These are phyloP conservation scores for Aegilops umbellulata DNA, from an alignment of 176 grass and related monocot genomes.

Conservation along the genomic window DNA sequence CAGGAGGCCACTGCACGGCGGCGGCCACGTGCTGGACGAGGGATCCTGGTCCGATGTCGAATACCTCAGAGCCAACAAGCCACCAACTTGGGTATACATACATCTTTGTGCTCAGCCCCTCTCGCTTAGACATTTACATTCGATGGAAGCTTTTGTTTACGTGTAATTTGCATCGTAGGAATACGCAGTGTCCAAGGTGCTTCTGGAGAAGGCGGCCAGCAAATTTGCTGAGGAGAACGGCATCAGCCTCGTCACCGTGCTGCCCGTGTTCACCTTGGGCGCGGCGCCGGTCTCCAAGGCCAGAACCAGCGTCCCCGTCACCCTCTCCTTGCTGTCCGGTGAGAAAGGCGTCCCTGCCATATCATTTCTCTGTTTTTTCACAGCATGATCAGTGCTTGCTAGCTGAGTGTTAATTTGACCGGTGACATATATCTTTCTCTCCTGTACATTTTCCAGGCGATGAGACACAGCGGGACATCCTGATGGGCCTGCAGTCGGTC, in stretches of 20 bases:
- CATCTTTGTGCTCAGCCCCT: fast-evolving
- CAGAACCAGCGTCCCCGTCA: constrained; percentile 24
- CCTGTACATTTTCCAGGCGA: neutral
- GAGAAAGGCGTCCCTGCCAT: neutral
- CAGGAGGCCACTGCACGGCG: neutral
- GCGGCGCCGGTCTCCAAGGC: neutral
- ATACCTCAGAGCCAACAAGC: neutral
- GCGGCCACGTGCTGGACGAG: neutral
- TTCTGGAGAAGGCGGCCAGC: constrained; percentile 34
- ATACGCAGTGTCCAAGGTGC: constrained; percentile 38
- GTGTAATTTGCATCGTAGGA: neutral
- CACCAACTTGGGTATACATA: constrained; percentile 26
- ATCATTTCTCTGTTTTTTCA: neutral
- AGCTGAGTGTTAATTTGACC: neutral
- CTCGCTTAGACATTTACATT: neutral
- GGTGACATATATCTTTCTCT: too few relatives aligned
- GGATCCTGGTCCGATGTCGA: neutral
- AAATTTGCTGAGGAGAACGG: constrained; percentile 17
- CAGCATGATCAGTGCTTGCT: neutral
- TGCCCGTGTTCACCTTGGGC: constrained; percentile 35
- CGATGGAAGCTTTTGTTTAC: too few relatives aligned
- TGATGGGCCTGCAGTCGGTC: neutral
- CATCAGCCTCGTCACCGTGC: constrained; percentile 31
- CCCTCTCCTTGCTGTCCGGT: constrained; percentile 34
- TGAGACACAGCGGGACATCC: neutral